These are phyloP conservation scores for Didymella segeticola DNA, from an alignment of 2,329 filamentous ascomycete genomes.

Conservation along the genomic window DNA sequence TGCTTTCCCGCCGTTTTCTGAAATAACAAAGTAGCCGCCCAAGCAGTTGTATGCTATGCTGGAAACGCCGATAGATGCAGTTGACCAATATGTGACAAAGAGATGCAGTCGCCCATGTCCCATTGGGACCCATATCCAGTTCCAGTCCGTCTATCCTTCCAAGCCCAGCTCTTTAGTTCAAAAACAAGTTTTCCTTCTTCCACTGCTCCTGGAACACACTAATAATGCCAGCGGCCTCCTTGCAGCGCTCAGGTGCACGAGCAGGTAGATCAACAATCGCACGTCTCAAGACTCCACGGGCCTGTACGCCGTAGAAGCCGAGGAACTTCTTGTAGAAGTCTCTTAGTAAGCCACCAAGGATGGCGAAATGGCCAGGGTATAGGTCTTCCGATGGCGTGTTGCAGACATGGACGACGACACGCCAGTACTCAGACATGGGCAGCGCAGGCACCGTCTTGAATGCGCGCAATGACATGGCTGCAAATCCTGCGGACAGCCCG, in stretches of 20 bases:
- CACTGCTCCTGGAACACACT: constrained; percentile 41
- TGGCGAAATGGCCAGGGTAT: constrained; percentile 56
- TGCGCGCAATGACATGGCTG: constrained; percentile 78
- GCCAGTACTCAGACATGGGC: constrained; percentile 85
- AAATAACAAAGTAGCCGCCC: neutral
- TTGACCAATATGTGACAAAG: constrained; percentile 8
- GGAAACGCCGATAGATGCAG: constrained; percentile 10
- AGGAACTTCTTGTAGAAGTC: constrained; percentile 78
- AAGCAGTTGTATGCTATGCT: neutral
- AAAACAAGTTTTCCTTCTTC: constrained; percentile 35
- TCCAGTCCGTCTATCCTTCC: neutral
- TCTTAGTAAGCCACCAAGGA: constrained; percentile 61
- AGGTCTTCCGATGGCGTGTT: constrained; percentile 69
- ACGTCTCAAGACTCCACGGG: constrained; percentile 71
- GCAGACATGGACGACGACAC: constrained; percentile 74
- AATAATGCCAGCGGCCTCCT: constrained; percentile 39
- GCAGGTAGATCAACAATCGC: constrained; percentile 77
- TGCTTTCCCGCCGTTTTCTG: neutral
- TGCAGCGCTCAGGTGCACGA: constrained; percentile 34
- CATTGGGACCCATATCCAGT: neutral
- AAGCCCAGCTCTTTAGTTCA: constrained; percentile 3
- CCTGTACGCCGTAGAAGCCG: constrained; percentile 79
- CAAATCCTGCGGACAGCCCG: constrained; percentile 83
- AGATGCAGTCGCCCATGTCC: neutral
- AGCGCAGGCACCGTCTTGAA: constrained; percentile 72